These are phyloP conservation scores for Rhodotorula sp. DNA, from an alignment of 1,284 basidiomycete genomes.

Conservation along the genomic window DNA sequence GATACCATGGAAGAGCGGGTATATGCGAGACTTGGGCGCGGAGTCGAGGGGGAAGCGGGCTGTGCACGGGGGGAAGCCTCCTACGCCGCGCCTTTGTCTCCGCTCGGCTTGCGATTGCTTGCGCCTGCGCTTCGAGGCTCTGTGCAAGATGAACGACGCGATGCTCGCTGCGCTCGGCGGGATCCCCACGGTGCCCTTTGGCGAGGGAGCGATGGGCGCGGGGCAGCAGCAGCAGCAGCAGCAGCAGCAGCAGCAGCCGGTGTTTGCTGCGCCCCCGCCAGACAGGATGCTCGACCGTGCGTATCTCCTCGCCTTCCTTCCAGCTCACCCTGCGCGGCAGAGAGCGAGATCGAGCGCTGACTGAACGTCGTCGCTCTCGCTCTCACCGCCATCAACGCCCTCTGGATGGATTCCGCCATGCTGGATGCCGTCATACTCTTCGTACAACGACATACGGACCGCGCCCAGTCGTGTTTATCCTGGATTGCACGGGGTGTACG, in stretches of 20 bases:
- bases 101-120: not conserved
- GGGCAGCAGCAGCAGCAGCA: not conserved
- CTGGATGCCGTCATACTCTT: not conserved
- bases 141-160: constrained; percentile 11
- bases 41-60: not conserved
- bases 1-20: not conserved
- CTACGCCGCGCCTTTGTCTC: not conserved
- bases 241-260: not conserved
- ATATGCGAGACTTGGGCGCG: not conserved
- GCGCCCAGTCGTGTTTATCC: constrained; percentile 68
- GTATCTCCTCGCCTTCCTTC: not conserved
- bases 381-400: not conserved
- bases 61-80: not conserved
- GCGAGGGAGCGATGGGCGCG: not conserved
- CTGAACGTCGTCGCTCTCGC: not conserved
- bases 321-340: too few relatives aligned
- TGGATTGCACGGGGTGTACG: constrained; percentile 79
- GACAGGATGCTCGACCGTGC: constrained; percentile 20
- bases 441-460: not conserved
- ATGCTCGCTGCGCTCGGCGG: constrained; percentile 28
- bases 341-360: not conserved
- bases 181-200: constrained; percentile 14
- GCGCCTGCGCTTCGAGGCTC: not conserved
- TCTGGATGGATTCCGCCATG: not conserved
- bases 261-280: constrained; percentile 1